A percentile compares a stretch with the other conserved stretches of the same genome.
These are phyloP conservation scores for Nasturtium officinale DNA, from an alignment of 345 rosid species.

Conservation along the genomic window DNA sequence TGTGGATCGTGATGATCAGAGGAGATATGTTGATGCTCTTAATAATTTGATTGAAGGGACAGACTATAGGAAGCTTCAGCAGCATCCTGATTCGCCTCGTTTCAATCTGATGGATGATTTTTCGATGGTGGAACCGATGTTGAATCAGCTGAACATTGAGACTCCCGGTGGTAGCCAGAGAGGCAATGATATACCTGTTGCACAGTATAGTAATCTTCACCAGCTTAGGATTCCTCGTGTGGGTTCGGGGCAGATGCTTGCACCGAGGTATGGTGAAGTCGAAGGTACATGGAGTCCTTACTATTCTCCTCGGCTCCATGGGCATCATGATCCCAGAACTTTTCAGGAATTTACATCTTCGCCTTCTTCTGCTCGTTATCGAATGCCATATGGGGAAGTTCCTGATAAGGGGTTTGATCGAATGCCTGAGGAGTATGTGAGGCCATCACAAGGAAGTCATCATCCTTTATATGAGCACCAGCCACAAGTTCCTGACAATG, in stretches of 20 bases:
- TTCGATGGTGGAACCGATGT: constrained; percentile 45
- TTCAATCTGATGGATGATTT: constrained; percentile 48
- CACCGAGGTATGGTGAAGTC: constrained; percentile 70
- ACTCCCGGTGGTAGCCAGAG: constrained; percentile 61
- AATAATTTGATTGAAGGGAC: constrained; percentile 77
- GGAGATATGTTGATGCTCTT: constrained; percentile 94
- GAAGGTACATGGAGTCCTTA: constrained; percentile 66
- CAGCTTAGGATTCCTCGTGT: constrained; percentile 49
- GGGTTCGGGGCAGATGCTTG: constrained; percentile 50
- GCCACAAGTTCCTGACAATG: constrained; percentile 62
- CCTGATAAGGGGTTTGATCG: constrained; percentile 66
- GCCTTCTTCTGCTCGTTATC: constrained; percentile 73
- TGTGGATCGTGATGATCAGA: constrained; percentile 81
- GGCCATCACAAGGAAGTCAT: constrained; percentile 59
- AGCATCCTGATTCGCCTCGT: constrained; percentile 58
- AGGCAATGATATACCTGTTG: constrained; percentile 53
- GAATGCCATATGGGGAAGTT: constrained; percentile 66
- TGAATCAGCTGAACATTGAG: constrained; percentile 58
- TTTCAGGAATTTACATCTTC: constrained; percentile 70
- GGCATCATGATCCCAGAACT: constrained; percentile 69
- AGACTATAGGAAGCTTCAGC: constrained; percentile 64
- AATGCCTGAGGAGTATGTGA: constrained; percentile 66
- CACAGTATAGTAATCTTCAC: constrained; percentile 59
- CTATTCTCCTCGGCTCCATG: constrained; percentile 88
- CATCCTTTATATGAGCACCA: constrained; percentile 63